These are phyloP conservation scores for Penicillium cataractarum DNA, from an alignment of 495 filamentous ascomycete species.

Conservation along the genomic window DNA sequence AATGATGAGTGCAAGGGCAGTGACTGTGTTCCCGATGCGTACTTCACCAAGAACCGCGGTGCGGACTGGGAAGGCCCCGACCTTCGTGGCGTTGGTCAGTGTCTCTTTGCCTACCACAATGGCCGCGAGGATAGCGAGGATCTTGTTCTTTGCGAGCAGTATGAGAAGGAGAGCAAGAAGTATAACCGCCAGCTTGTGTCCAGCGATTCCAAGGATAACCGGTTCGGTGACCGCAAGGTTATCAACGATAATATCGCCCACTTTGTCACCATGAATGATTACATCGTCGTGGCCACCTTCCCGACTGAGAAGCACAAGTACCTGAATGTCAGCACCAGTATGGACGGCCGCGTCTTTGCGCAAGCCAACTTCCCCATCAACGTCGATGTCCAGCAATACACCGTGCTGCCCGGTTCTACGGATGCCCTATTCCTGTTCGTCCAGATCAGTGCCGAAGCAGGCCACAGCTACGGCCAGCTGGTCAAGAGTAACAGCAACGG, in stretches of 20 bases:
- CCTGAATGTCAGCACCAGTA: conserved; percentile 76
- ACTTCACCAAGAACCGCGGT: conserved; percentile 72
- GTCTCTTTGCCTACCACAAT: conserved; percentile 77
- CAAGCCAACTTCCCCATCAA: conserved; percentile 82
- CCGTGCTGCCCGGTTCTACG: conserved; percentile 88
- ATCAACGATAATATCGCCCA: conserved; percentile 71
- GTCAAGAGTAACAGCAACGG: conserved; percentile 98
- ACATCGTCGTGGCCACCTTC: conserved; percentile 84
- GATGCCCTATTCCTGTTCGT: conserved; percentile 94
- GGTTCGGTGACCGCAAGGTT: conserved; percentile 61
- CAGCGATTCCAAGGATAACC: conserved; percentile 61
- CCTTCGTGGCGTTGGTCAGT: conserved; percentile 72
- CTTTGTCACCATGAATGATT: conserved; percentile 93
- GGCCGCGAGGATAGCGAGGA: conserved; percentile 60
- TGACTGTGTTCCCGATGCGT: conserved; percentile 71
- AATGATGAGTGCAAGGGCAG: conserved; percentile 55
- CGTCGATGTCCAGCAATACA: conserved; percentile 79
- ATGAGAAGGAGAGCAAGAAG: conserved; percentile 59
- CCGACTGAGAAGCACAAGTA: conserved; percentile 63
- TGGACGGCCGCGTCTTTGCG: conserved; percentile 82
- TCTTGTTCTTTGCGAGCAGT: conserved; percentile 82
- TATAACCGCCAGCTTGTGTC: conserved; percentile 70
- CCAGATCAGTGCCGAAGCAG: conserved; percentile 63
- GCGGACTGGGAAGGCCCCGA: conserved; percentile 74
- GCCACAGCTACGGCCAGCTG: conserved; percentile 76